A percentile compares a stretch with the other conserved stretches of the same genome.
Conservation (phyloP, 2,329 filamentous ascomycete genomes). For the Davidsoniella australis region DNA sequence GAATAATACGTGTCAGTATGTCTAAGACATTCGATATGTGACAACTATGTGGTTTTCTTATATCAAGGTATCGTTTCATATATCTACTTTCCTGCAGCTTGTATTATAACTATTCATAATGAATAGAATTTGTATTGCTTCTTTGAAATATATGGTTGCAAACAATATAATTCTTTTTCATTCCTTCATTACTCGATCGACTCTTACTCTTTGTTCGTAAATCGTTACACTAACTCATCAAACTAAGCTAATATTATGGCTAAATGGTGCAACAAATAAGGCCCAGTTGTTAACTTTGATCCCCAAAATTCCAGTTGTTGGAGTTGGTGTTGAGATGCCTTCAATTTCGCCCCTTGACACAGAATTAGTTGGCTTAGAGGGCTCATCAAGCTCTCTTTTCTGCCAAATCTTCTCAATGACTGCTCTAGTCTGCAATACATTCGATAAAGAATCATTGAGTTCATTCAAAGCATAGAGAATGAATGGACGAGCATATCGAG, state of each 20-base stretch:
- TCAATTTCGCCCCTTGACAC: background rate
- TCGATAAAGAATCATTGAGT: conserved; percentile 24
- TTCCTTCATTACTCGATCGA: too few relatives aligned
- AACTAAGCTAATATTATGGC: conserved; percentile 25
- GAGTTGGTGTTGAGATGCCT: background rate
- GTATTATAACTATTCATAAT: too few relatives aligned
- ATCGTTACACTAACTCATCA: conserved; percentile 13
- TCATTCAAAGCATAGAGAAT: conserved; percentile 22
- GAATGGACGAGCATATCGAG: conserved; percentile 21
- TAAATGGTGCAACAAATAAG: conserved; percentile 24
- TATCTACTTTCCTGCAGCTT: too few relatives aligned
- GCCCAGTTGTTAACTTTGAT: conserved; percentile 23
- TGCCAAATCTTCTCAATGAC: conserved; percentile 29
- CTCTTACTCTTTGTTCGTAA: too few relatives aligned
- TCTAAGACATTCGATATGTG: too few relatives aligned
- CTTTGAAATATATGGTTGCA: too few relatives aligned
- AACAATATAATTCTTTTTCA: too few relatives aligned
- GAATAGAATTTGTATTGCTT: too few relatives aligned
- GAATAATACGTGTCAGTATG: too few relatives aligned
- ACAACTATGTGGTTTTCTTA: too few relatives aligned
- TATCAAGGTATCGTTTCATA: too few relatives aligned
- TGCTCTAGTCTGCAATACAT: conserved; percentile 23
- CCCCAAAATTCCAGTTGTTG: conserved; percentile 4
- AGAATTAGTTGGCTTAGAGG: background rate
- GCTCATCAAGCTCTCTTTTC: conserved; percentile 19